Evolutionary conservation across 2,329 filamentous ascomycete genomes (phyloP), one percentile per base, ranked within the genome.

Genomic region (Pestalotiopsis sp.): DNA sequence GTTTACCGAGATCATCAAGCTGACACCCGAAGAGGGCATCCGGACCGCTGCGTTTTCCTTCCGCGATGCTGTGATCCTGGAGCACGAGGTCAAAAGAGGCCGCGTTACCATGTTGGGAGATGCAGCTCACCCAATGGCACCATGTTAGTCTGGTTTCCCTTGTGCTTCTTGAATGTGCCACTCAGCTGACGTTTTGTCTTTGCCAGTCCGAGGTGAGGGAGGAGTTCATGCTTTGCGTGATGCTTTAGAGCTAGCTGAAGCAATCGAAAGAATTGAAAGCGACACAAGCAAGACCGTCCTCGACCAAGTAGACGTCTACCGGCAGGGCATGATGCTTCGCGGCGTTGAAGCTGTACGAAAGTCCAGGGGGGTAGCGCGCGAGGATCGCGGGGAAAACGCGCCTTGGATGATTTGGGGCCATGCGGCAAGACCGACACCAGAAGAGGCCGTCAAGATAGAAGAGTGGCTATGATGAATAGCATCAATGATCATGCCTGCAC

Each of bases 71-170:
- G 62, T 52, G 38, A 65, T 65, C 23, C 6, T 5, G n/a, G 39
- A 45, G 36, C 38, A 52, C 23, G 62, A 65, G 41, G n/a, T 81
- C 9, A 75, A 77, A 0, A 74, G 76, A 38, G 76, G 80, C 4
- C 77, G 79, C 59, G 79, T 80, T 2, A 75, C 80, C 1, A 65
- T 85, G 2, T 75, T 84, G 14, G 83, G 83, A 0, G 84, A 86
- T 73, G 80, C 84, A 1, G 83, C 83, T 1, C 83, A 85, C 73
- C 79, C 82, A 1, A 84, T 84, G 79, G 83, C 82, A 23, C 75
- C 17, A 77, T 83, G 82, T 84, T 76, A 67, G 81, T 79, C 14
- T 17, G 23, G 17, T 52, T 1, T 11, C 5, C n/a, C n/a, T 23
- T 17, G 17, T 52, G 31, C n/a, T 20, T 49, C 45, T 52, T 20